These are phyloP conservation scores for Acacia concinna DNA, from an alignment of 331 rosid genomes.

Conservation along the genomic window DNA sequence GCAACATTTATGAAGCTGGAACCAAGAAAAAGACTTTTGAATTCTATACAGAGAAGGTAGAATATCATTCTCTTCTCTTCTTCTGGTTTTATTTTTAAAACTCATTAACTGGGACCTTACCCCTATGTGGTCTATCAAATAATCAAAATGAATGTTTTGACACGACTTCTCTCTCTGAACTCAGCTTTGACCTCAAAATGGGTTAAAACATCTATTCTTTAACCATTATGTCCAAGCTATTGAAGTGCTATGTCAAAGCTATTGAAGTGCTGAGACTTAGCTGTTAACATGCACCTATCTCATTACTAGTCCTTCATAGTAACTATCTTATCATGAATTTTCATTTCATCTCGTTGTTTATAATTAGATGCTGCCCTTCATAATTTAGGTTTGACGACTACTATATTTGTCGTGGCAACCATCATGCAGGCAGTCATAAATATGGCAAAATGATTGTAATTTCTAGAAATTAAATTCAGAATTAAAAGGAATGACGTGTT, in stretches of 20 bases:
- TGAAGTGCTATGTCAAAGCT: not conserved
- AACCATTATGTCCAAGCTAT: constrained; percentile 13
- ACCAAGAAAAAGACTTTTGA: constrained; percentile 66
- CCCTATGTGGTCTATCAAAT: not conserved
- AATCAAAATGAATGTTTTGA: not conserved
- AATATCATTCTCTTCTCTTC: not conserved
- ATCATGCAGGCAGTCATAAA: not conserved
- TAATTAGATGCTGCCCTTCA: not conserved
- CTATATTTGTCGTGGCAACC: not conserved
- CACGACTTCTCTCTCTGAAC: not conserved
- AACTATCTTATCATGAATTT: not conserved
- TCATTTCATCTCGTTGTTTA: not conserved
- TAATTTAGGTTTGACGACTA: not conserved
- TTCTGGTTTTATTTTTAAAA: constrained; percentile 4
- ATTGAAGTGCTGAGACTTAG: not conserved
- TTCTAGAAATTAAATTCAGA: not conserved
- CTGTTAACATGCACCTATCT: not conserved
- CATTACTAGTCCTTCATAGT: not conserved
- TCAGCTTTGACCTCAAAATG: constrained; percentile 6
- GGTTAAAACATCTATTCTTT: not conserved
- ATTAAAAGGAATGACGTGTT: not conserved
- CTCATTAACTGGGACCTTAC: not conserved
- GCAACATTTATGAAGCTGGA: constrained; percentile 78
- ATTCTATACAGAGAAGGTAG: constrained; percentile 72
- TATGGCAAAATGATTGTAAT: not conserved